Evolutionary conservation across 495 filamentous ascomycete species (phyloP), one percentile per base, ranked within the genome.

Genomic region (Sporormia fimetaria): DNA sequence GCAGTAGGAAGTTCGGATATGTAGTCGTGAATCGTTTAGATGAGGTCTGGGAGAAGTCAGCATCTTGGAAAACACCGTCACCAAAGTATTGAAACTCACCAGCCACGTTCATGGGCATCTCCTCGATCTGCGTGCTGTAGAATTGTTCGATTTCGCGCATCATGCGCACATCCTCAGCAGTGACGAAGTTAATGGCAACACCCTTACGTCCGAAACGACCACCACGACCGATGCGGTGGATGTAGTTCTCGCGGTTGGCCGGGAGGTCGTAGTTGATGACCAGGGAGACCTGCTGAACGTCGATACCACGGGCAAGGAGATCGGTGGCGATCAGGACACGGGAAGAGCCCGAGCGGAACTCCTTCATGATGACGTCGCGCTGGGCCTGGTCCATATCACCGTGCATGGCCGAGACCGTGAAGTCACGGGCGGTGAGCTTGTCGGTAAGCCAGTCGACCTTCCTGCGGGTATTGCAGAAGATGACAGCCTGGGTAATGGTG

Each of bases 371-470:
- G 63, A 87, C 71, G 67, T 98, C 90, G 70, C 90, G 87, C 72
- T 96, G 82, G 51, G 66, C 72, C 71, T 96, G 90, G 63, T 87
- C 84, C 90, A 98, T 98, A 55, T 98, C 90, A 60, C 90, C 90
- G 68, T 98, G 90, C 90, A 98, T 98, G 58, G 87, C 83, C 31
- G 87, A 94, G 61, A 98, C 90, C 25, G 90, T 98, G 72, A 98
- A 98, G 70, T 98, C 87, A 67, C 85, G 84, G 55, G 83, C 82
- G 54, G 84, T 83, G 62, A 98, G 85, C 76, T 95, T 98, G 70
- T 95, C 88, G 49, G 90, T 98, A 51, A 98, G 80, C 90, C 90
- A 98, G 72, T 98, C 90, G 59, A 98, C 90, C 87, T 98, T 98
- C 67, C 90, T 75, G 58, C 92, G 81, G 52, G 90, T 98, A 75